phyloP scores from a whole-genome alignment of 176 grass and related monocot genomes.

The Rhynchospora pubera region DNA sequence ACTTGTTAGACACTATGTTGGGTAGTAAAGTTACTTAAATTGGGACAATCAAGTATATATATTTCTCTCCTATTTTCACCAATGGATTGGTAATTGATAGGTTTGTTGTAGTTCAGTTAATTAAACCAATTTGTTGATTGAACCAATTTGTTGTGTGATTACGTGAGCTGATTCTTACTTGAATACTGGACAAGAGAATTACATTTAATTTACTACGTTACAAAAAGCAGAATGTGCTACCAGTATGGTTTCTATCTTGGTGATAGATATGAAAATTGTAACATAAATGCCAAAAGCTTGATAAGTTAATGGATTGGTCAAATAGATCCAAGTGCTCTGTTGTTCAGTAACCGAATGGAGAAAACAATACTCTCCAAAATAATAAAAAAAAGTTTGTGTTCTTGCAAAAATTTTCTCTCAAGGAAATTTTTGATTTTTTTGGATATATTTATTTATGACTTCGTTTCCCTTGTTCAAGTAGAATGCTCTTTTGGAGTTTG shows the following conservation, averaged over 20 bases:
- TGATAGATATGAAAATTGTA: neutral
- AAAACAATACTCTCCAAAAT: neutral
- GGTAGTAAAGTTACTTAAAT: neutral
- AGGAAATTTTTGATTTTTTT: neutral
- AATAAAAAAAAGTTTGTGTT: neutral
- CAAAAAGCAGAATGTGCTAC: neutral
- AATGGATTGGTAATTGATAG: neutral
- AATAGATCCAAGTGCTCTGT: neutral
- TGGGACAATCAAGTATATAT: neutral
- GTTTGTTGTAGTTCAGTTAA: neutral
- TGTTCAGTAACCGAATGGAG: neutral
- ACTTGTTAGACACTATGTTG: neutral
- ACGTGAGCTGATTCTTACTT: neutral
- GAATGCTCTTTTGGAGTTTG: conserved; percentile 25
- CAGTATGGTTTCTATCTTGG: neutral
- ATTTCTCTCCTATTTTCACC: neutral
- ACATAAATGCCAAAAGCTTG: neutral
- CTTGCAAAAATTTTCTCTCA: neutral
- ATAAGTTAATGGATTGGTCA: neutral
- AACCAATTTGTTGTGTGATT: neutral
- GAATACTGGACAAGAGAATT: neutral
- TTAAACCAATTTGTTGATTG: neutral
- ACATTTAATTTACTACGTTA: neutral
- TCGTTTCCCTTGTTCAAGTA: neutral
- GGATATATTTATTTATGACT: neutral